phyloP scores from a whole-genome alignment of 2,329 filamentous ascomycete genomes.

The Fonsecaea pedrosoi region DNA sequence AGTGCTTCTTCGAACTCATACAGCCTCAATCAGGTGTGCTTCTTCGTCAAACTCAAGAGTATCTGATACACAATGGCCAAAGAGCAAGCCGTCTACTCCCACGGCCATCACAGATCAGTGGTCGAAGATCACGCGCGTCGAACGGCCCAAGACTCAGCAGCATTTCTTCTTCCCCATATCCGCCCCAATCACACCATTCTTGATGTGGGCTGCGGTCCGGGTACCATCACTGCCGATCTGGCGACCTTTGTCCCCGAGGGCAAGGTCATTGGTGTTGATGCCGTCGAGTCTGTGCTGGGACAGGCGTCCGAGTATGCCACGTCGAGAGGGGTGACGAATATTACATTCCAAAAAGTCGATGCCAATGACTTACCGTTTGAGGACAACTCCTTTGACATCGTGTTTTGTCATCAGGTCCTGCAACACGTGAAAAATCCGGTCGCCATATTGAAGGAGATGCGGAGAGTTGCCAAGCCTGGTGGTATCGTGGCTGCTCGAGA shows the following conservation, averaged over 20 bases:
- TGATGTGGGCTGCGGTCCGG: slow-evolving; percentile 55
- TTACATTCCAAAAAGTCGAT: slow-evolving; percentile 48
- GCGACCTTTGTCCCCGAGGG: slow-evolving; percentile 49
- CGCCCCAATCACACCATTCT: slow-evolving; percentile 48
- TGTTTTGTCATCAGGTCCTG: slow-evolving; percentile 65
- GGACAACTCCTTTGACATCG: slow-evolving; percentile 64
- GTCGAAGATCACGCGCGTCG: slow-evolving; percentile 46
- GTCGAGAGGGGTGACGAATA: slow-evolving; percentile 44
- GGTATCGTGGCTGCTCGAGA: slow-evolving; percentile 60
- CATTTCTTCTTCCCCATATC: slow-evolving; percentile 51
- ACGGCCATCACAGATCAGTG: slow-evolving; percentile 49
- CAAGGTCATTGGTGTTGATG: slow-evolving; percentile 48
- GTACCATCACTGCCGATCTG: slow-evolving; percentile 52
- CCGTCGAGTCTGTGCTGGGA: slow-evolving; percentile 42
- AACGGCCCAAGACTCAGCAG: slow-evolving; percentile 46
- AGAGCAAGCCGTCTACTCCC: slow-evolving; percentile 46
- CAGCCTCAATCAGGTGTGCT: neutral
- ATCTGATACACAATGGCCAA: slow-evolving; percentile 17
- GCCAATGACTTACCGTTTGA: slow-evolving; percentile 52
- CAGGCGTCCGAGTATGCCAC: slow-evolving; percentile 44
- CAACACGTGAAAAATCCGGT: slow-evolving; percentile 62
- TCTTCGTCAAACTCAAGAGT: neutral
- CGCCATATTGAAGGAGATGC: slow-evolving; percentile 60
- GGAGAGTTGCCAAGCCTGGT: slow-evolving; percentile 59
- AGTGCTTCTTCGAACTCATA: neutral